Evolutionary conservation across 306 rosid species (phyloP), one percentile per base, ranked within the genome.

Genomic region (Lathyrus tuberosus): DNA sequence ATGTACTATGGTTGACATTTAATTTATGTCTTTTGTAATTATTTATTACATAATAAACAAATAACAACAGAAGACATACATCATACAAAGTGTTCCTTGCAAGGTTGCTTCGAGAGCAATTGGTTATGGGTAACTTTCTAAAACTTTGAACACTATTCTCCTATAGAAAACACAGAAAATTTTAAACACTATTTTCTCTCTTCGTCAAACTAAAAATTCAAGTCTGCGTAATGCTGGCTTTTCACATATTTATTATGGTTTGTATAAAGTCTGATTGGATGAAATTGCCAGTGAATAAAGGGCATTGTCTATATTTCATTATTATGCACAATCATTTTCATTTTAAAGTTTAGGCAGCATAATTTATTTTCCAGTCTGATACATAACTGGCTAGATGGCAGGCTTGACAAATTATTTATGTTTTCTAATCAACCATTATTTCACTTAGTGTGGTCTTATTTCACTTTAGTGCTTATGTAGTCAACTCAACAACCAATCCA

Each of bases 1-100:
- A 80, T 58, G 54, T 59, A 48, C 64, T 71, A 54, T 73, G 52
- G 40, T 74, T 72, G 47, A 73, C 42, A 51, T 14, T 65, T n/a
- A n/a, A n/a, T n/a, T 42, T 18, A 69, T 3, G 44, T 22, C 33
- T 56, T 43, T 66, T 18, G 53, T 51, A 42, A 41, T 7, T 57
- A 13, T 30, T 40, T 56, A 10, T 58, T 22, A 64, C 31, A 44
- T 62, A 24, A 60, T 51, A 65, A 47, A 61, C 63, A 30, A 20
- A 42, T 13, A 53, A n/a, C 26, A 62, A 18, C 62, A 17, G 20
- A 64, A 37, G 51, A 66, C 40, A 7, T 2, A 22, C 17, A 37
- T 38, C 59, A 30, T 47, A 47, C 51, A 35, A 35, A 20, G 46
- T 35, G 57, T 16, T 74, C 49, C 64, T 69, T 54, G 31, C 56